phyloP scores from a whole-genome alignment of 495 filamentous ascomycete species.

The Xylaria acuta region DNA sequence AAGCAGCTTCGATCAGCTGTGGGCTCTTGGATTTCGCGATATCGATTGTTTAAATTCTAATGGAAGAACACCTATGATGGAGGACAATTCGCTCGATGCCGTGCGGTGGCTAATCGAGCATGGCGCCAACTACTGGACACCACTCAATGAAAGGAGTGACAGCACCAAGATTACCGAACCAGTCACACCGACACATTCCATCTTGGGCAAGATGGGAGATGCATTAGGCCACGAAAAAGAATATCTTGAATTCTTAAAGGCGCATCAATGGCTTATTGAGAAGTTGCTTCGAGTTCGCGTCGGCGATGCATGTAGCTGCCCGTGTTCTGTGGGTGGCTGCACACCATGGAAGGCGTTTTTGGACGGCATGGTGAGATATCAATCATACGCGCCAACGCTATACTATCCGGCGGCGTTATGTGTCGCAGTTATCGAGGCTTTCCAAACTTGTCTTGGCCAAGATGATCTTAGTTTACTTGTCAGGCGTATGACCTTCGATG shows the following conservation, averaged over 20 bases:
- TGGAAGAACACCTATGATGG: not conserved
- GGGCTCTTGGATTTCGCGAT: conserved; percentile 7
- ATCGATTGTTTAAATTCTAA: not conserved
- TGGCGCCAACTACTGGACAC: conserved; percentile 13
- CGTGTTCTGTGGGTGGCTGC: not conserved
- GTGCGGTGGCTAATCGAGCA: conserved; percentile 12
- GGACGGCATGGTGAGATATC: no score
- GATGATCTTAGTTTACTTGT: not conserved
- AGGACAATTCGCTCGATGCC: no score
- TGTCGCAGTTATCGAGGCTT: not conserved
- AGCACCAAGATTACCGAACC: not conserved
- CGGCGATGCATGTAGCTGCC: not conserved
- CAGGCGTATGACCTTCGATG: not conserved
- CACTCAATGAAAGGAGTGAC: not conserved
- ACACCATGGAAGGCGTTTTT: not conserved
- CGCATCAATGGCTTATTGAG: not conserved
- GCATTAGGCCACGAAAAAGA: no score
- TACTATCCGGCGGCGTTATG: no score
- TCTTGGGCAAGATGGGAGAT: not conserved
- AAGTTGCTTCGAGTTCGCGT: not conserved
- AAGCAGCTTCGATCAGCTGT: not conserved
- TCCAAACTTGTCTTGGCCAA: not conserved
- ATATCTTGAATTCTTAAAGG: not conserved
- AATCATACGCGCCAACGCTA: no score
- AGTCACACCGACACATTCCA: conserved; percentile 1